Percentiles rank a stretch among this genome's conserved stretches.
Evolutionary conservation across 176 grass and related monocot genomes (phyloP).

Genomic region (Pontederia paniculata): DNA sequence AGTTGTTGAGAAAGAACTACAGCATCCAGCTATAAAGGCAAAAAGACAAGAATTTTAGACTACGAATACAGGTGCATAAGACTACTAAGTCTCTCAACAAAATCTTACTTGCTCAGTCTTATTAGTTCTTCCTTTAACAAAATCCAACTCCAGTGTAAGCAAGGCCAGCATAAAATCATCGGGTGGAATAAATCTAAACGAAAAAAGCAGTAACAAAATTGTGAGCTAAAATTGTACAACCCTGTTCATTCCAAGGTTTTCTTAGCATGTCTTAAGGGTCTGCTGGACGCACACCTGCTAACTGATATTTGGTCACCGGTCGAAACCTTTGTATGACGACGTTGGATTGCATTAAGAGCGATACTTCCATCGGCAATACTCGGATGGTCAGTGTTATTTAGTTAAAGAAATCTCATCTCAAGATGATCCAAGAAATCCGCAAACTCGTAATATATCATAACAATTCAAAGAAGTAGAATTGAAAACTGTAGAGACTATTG

Average conservation of each 20-base stretch:
- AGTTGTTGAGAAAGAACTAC: slow-evolving; percentile 82
- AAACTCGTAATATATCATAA: no score
- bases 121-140: slow-evolving; percentile 54
- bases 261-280: slow-evolving; percentile 5
- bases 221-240: no score
- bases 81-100: slow-evolving; percentile 3
- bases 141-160: slow-evolving; percentile 70
- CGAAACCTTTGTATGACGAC: slow-evolving; percentile 82
- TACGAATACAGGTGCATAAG: slow-evolving; percentile 1
- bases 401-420: slow-evolving; percentile 72
- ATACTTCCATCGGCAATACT: slow-evolving; percentile 48
- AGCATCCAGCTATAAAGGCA: slow-evolving; percentile 69
- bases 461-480: no score
- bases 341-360: slow-evolving; percentile 86
- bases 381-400: slow-evolving; percentile 53
- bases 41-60: neutral
- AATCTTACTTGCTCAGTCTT: slow-evolving; percentile 49
- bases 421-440: neutral
- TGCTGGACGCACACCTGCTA: slow-evolving; percentile 38
- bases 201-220: neutral
- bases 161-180: slow-evolving; percentile 74
- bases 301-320: slow-evolving; percentile 67
- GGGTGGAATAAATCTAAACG: slow-evolving; percentile 63
- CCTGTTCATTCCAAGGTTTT: no score
- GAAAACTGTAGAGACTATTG: no score